Evolutionary conservation across 257 asterid species (phyloP).

Genomic region (Plectranthus barbatus): DNA sequence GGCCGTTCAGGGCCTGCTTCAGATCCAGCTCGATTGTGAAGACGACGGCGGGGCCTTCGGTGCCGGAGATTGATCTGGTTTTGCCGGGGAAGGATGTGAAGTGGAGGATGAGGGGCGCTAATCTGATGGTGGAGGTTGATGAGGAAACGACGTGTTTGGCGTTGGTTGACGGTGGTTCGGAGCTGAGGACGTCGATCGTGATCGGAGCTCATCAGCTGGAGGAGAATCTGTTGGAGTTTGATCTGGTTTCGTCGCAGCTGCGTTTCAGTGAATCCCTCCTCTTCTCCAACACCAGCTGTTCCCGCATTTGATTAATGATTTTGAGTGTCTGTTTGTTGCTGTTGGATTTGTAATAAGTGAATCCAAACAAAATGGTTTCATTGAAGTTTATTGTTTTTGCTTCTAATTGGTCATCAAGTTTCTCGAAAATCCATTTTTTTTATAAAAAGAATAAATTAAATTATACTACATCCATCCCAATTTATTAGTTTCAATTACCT

Average conservation of each 20-base stretch:
- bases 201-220: constrained; percentile 46
- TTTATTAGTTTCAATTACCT: too few species aligned
- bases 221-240: constrained; percentile 46
- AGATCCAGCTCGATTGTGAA: constrained; percentile 22
- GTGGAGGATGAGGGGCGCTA: constrained; percentile 40
- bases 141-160: constrained; percentile 38
- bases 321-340: too few species aligned
- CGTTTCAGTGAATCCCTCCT: constrained; percentile 40
- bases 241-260: constrained; percentile 31
- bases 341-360: too few species aligned
- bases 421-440: too few species aligned
- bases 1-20: constrained; percentile 49
- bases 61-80: constrained; percentile 46
- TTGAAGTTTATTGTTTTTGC: too few species aligned
- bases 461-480: too few species aligned
- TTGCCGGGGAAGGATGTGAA: constrained; percentile 26
- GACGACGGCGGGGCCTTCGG: constrained; percentile 30
- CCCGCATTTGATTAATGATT: constrained; percentile 12
- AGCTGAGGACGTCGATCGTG: constrained; percentile 37
- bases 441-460: too few species aligned
- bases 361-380: too few species aligned
- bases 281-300: constrained; percentile 25
- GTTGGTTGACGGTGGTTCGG: constrained; percentile 43
- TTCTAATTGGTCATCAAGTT: too few species aligned
- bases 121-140: constrained; percentile 48